Conservation (phyloP, 345 rosid genomes). For the Populus simonii region DNA sequence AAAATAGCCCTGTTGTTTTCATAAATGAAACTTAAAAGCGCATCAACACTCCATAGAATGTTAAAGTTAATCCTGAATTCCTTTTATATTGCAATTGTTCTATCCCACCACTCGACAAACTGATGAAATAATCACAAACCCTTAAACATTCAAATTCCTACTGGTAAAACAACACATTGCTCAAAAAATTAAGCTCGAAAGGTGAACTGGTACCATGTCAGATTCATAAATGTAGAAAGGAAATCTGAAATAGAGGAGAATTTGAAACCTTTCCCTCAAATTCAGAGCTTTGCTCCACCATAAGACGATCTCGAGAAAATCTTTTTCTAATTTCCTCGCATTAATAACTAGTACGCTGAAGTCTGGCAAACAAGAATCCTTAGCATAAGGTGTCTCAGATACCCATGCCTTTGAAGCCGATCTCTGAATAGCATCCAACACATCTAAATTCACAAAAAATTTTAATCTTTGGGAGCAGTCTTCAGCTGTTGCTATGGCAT, state of each 20-base stretch:
- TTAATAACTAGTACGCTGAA: constrained; percentile 32
- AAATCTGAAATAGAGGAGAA: background rate
- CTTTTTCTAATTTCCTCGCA: constrained; percentile 24
- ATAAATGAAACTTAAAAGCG: background rate
- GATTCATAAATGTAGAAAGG: background rate
- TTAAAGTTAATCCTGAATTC: background rate
- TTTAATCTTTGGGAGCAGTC: constrained; percentile 37
- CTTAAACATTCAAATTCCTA: background rate
- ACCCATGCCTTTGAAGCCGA: constrained; percentile 41
- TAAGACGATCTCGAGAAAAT: constrained; percentile 26
- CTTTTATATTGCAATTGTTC: background rate
- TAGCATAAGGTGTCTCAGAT: constrained; percentile 33
- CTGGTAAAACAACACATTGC: background rate
- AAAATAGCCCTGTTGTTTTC: background rate
- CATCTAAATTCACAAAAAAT: constrained; percentile 26
- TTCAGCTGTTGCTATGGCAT: constrained; percentile 38
- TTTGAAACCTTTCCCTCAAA: constrained; percentile 29
- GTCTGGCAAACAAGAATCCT: constrained; percentile 36
- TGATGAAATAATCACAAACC: background rate
- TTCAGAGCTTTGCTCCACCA: constrained; percentile 45
- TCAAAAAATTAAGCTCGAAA: background rate
- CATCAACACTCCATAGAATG: background rate
- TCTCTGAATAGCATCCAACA: constrained; percentile 43
- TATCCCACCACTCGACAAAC: background rate
- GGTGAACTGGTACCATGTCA: background rate